phyloP scores from a whole-genome alignment of 1,139 yeast species.

The Saccharomyces hybrid region DNA sequence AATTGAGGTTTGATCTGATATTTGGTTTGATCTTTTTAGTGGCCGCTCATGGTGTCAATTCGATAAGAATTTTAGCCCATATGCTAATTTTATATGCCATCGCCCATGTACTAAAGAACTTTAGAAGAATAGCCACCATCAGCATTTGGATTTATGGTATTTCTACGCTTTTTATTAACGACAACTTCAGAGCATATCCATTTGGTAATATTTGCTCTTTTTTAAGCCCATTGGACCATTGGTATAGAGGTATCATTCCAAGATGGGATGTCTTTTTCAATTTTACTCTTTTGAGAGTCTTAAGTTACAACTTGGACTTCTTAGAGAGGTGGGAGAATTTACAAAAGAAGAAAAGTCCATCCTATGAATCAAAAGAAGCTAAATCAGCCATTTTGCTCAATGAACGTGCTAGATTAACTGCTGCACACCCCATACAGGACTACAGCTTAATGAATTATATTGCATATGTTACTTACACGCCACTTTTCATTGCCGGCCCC shows the following conservation, averaged over 20 bases:
- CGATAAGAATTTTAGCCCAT: conserved; percentile 52
- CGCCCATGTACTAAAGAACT: conserved; percentile 36
- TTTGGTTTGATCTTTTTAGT: conserved; percentile 64
- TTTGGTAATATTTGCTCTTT: conserved; percentile 36
- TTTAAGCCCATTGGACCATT: conserved; percentile 45
- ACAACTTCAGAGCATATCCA: conserved; percentile 48
- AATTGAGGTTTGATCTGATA: conserved; percentile 49
- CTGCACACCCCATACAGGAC: conserved; percentile 51
- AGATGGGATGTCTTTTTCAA: conserved; percentile 96
- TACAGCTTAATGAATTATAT: conserved; percentile 58
- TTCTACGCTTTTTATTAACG: conserved; percentile 67
- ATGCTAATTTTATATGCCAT: conserved; percentile 47
- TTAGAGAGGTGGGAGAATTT: conserved; percentile 38
- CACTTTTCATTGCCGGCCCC: conserved; percentile 91
- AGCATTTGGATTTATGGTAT: conserved; percentile 73
- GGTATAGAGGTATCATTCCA: conserved; percentile 64
- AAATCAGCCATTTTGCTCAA: conserved; percentile 31
- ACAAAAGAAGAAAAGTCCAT: conserved; percentile 8
- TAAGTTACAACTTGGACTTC: conserved; percentile 77
- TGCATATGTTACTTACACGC: conserved; percentile 75
- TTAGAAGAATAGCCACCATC: conserved; percentile 26
- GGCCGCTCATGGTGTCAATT: conserved; percentile 73
- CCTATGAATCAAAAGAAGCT: conserved; percentile 14
- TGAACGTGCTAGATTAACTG: conserved; percentile 62
- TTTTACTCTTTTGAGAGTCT: conserved; percentile 73